Percentiles rank a stretch among this genome's conserved stretches.
Evolutionary conservation across 2,329 filamentous ascomycete species (phyloP).

Genomic region (Didymella glomerata): DNA sequence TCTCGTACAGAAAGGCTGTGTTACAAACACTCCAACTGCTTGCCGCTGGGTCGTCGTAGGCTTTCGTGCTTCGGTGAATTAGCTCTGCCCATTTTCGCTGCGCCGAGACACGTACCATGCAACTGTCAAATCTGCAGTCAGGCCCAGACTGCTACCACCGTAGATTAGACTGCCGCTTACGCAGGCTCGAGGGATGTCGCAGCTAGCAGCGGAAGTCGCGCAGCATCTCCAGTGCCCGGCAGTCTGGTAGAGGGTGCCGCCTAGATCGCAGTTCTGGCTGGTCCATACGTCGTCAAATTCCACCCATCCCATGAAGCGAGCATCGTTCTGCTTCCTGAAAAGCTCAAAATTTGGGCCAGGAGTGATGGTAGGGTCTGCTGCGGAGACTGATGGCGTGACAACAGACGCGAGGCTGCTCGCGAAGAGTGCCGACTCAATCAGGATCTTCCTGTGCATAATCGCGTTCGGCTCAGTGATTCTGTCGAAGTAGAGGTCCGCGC

Average conservation of each 20-base stretch:
- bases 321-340: constrained; percentile 35
- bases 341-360: constrained; percentile 35
- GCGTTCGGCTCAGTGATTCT: not conserved
- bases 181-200: constrained; percentile 33
- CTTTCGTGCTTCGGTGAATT: constrained; percentile 20
- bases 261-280: constrained; percentile 26
- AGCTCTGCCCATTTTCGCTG: not conserved
- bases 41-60: constrained; percentile 27
- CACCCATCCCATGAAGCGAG: constrained; percentile 39
- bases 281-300: constrained; percentile 25
- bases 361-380: constrained; percentile 38
- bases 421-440: constrained; percentile 27
- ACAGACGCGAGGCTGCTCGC: constrained; percentile 27
- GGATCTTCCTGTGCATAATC: constrained; percentile 5
- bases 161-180: constrained; percentile 36
- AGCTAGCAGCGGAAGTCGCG: constrained; percentile 30
- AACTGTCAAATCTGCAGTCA: constrained; percentile 15
- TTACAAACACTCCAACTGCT: constrained; percentile 35
- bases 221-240: constrained; percentile 35
- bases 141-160: constrained; percentile 8
- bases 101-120: constrained; percentile 22
- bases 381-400: constrained; percentile 24
- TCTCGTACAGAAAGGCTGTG: constrained; percentile 38
- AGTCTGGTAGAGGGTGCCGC: constrained; percentile 33
- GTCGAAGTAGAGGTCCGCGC: no score